phyloP scores from a whole-genome alignment of 345 rosid genomes.

The Angophora floribunda region DNA sequence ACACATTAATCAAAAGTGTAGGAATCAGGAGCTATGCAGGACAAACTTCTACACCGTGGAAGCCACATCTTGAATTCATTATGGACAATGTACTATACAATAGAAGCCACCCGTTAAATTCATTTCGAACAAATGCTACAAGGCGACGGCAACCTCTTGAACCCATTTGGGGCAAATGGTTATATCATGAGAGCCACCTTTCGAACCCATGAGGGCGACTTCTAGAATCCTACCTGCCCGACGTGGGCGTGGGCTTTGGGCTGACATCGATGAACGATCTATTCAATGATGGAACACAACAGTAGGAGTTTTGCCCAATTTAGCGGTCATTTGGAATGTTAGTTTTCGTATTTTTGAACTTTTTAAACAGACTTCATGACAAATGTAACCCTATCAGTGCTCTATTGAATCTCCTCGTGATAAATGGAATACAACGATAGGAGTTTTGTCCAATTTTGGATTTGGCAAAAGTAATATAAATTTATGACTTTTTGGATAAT shows the following conservation, averaged over 20 bases:
- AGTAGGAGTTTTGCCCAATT: neutral
- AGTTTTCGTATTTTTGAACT: neutral
- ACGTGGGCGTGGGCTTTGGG: neutral
- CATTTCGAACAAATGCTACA: neutral
- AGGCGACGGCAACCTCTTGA: neutral
- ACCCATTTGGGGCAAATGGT: neutral
- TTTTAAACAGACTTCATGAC: neutral
- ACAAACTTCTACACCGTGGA: neutral
- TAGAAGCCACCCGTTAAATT: neutral
- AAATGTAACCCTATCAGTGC: neutral
- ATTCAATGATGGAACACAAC: neutral
- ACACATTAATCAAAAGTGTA: neutral
- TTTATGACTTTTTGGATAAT: no score
- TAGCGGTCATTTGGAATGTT: neutral
- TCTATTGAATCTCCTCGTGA: no score
- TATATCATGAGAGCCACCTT: neutral
- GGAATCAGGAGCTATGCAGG: neutral
- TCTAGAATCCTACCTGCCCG: neutral
- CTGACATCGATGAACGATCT: neutral
- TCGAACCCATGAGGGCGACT: neutral
- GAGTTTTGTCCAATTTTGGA: no score
- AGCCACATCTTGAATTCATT: neutral
- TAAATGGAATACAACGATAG: no score
- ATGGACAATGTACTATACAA: neutral
- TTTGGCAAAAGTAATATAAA: no score